Conservation (phyloP, 75 land plant genomes). For the Pinus taeda region DNA sequence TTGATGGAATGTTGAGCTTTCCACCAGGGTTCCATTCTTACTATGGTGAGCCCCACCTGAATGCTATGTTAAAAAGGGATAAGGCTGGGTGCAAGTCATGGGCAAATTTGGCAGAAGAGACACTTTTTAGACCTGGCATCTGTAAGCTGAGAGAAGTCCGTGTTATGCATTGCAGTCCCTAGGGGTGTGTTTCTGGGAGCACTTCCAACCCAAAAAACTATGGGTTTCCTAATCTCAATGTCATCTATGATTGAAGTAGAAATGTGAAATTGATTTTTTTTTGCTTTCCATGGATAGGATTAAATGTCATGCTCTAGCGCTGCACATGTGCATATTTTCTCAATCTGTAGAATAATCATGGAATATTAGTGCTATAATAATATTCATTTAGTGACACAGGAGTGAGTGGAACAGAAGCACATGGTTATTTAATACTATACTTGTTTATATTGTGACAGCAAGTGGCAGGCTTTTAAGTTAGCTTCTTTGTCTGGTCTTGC, state of each 20-base stretch:
- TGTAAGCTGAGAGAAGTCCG: no score
- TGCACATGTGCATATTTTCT: neutral
- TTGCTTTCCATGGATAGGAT: neutral
- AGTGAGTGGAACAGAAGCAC: neutral
- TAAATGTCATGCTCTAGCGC: neutral
- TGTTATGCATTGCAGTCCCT: no score
- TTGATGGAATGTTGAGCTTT: no score
- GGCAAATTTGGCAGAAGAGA: no score
- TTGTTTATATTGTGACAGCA: slow-evolving; percentile 39
- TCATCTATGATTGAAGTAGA: slow-evolving; percentile 5
- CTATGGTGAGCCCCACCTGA: no score
- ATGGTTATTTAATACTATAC: slow-evolving; percentile 10
- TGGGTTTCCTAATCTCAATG: neutral
- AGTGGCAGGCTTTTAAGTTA: slow-evolving; percentile 94
- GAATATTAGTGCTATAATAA: neutral
- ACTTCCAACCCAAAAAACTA: neutral
- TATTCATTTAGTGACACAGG: neutral
- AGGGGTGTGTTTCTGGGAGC: no score
- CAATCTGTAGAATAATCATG: neutral
- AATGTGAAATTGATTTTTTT: slow-evolving; percentile 5
- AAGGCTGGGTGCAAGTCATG: neutral
- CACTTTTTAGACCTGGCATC: no score
- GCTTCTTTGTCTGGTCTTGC: slow-evolving; percentile 94
- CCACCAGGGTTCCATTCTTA: no score
- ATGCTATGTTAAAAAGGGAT: neutral